Base-by-base conservation (phyloP, 2,329 filamentous ascomycete species). In the Parasarocladium wereldwijsianum region DNA sequence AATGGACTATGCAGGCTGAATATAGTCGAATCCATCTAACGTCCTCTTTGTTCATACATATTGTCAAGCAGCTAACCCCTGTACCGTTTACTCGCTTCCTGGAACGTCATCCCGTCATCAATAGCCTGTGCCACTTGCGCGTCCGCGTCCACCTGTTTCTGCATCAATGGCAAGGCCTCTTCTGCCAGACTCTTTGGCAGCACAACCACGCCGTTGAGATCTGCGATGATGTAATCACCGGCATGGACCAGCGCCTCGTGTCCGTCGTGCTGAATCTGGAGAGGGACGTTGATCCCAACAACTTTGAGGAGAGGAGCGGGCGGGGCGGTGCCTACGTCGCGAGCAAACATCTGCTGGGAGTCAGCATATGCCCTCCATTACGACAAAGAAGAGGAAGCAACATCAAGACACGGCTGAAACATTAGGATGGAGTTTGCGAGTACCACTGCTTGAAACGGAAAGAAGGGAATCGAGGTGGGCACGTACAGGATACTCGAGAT, bases 131-230 rank as follows among this genome's bases (percentile, higher is more conserved):
- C 56, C 49, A 62, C 54, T 38, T 55, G 47, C 14, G 47, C 44
- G 33, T 62, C 59, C 2, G 57, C 58, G 28, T 50, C 51, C 7
- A 34, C 32, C 17, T 34, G 32, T 11, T 26, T 26, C 9, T 19
- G 16, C 23, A 36, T 36, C 10, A 14, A 57, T 51, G 50, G 52
- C 17, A 62, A 33, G 4, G 50, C 57, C 38, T 50, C 31, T 36
- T 52, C 52, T 0, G 54, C 57, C 32, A 58, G 36, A 10, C 47
- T 49, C 24, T 34, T 45, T 1, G 58, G 58, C 22, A 61, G 41
- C 8, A 58, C 47, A 2, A 62, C 58, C 1, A 61, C 58, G 7
- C 59, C 58, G 34, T 63, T 60, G n/a, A 57, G 24, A 24, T 63
- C 58, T 0, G 45, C 58, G 7, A 63, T 44, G 4, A 62, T 30